Evolutionary conservation across 495 filamentous ascomycete genomes (phyloP).

Genomic region (Physcia stellaris): DNA sequence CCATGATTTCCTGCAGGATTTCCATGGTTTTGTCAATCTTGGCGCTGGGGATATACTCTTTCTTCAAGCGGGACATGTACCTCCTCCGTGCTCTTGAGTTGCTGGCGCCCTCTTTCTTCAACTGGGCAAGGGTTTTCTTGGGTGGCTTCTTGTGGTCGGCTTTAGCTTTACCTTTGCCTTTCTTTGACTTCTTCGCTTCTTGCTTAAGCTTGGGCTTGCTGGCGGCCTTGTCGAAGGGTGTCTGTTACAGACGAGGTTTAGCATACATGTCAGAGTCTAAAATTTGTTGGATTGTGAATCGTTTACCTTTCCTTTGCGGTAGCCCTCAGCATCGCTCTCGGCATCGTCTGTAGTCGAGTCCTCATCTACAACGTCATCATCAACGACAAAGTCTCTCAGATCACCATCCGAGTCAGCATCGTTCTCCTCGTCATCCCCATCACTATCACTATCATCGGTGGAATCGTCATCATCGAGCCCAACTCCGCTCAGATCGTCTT

Average conservation of each 20-base stretch:
- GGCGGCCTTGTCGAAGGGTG: constrained; percentile 8
- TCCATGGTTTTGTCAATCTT: constrained; percentile 69
- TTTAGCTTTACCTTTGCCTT: constrained; percentile 33
- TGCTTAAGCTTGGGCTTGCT: constrained; percentile 14
- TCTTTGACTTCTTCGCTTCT: constrained; percentile 23
- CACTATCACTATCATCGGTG: constrained; percentile 22
- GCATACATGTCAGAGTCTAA: too few relatives aligned
- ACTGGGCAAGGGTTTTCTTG: constrained; percentile 41
- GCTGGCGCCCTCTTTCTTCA: constrained; percentile 49
- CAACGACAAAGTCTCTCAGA: constrained; percentile 44
- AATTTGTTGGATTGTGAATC: too few relatives aligned
- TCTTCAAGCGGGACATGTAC: constrained; percentile 51
- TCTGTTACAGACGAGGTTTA: too few relatives aligned
- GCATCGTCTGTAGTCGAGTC: constrained; percentile 19
- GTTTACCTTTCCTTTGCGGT: constrained; percentile 16
- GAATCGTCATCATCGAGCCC: constrained; percentile 27
- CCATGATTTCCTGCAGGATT: constrained; percentile 42
- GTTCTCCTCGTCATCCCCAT: constrained; percentile 25
- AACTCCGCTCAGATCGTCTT: constrained; percentile 15
- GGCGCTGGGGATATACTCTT: constrained; percentile 58
- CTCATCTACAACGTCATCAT: constrained; percentile 29
- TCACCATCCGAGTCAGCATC: constrained; percentile 34
- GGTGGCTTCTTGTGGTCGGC: constrained; percentile 22
- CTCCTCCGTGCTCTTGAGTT: constrained; percentile 49
- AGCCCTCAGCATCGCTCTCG: constrained; percentile 16